These are phyloP conservation scores for Phytopythium aichiense DNA, from an alignment of 352 stramenopile genomes.

Conservation along the genomic window DNA sequence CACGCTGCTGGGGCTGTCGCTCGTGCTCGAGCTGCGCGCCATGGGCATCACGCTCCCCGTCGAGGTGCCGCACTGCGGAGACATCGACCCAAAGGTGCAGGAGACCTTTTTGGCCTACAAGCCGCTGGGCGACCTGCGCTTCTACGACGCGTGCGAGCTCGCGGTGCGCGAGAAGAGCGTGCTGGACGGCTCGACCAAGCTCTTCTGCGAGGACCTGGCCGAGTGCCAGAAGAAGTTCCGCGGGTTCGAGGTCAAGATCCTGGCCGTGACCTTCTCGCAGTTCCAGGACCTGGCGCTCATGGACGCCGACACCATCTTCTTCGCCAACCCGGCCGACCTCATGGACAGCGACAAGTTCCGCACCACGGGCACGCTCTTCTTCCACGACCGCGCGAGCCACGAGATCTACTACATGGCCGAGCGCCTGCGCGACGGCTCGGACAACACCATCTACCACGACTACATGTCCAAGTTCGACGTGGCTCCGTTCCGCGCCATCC, in stretches of 20 bases:
- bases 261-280: constrained; percentile 35
- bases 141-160: constrained; percentile 32
- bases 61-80: constrained; percentile 42
- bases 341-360: constrained; percentile 30
- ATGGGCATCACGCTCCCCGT: constrained; percentile 28
- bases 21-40: constrained; percentile 31
- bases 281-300: constrained; percentile 55
- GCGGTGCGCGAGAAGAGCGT: constrained; percentile 23
- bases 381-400: constrained; percentile 45
- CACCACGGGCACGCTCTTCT: constrained; percentile 47
- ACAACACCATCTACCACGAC: constrained; percentile 26
- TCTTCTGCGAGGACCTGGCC: constrained; percentile 31
- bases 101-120: constrained; percentile 16
- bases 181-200: constrained; percentile 16
- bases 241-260: constrained; percentile 33
- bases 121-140: constrained; percentile 19
- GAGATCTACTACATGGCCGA: constrained; percentile 26
- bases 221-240: constrained; percentile 35
- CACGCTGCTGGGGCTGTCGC: constrained; percentile 25
- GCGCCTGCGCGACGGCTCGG: constrained; percentile 12
- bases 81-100: constrained; percentile 23
- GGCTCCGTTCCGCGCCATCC: constrained; percentile 25
- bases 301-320: constrained; percentile 42
- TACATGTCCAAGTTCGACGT: constrained; percentile 41
- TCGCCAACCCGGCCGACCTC: constrained; percentile 31